Evolutionary conservation across 108 stramenopile species (phyloP).

Genomic region (Heterococcus sp.): DNA sequence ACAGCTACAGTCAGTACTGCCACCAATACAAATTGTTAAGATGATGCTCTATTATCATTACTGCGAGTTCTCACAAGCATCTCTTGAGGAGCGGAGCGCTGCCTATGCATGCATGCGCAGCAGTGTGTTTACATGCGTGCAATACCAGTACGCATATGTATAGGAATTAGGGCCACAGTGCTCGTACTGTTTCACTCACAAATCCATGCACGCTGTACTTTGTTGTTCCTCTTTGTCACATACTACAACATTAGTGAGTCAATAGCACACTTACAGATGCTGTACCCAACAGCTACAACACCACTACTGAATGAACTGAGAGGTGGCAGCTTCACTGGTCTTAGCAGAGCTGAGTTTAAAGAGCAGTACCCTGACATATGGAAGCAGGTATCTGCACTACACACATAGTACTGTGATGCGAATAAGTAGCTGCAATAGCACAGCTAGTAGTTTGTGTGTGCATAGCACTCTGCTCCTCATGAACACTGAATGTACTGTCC

Average conservation of each 20-base stretch:
- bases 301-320: conserved; percentile 57
- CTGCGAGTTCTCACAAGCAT: too few relatives aligned
- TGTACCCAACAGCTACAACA: conserved; percentile 49
- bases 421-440: too few relatives aligned
- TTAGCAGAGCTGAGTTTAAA: conserved; percentile 39
- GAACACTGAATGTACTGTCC: too few relatives aligned
- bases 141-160: too few relatives aligned
- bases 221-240: not conserved
- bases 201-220: not conserved
- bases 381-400: too few relatives aligned
- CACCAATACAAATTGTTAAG: not conserved
- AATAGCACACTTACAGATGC: conserved; percentile 11
- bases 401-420: too few relatives aligned
- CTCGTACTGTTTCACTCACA: not conserved
- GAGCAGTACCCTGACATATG: not conserved
- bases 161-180: too few relatives aligned
- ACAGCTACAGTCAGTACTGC: not conserved
- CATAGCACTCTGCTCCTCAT: too few relatives aligned
- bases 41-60: not conserved
- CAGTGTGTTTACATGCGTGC: too few relatives aligned
- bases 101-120: too few relatives aligned
- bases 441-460: too few relatives aligned
- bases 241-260: not conserved
- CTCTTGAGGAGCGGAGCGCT: too few relatives aligned
- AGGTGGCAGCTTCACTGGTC: conserved; percentile 52